Evolutionary conservation across 164 flowering plant species (phyloP), one percentile per base, ranked within the genome.

Genomic region (Protea cynaroides): DNA sequence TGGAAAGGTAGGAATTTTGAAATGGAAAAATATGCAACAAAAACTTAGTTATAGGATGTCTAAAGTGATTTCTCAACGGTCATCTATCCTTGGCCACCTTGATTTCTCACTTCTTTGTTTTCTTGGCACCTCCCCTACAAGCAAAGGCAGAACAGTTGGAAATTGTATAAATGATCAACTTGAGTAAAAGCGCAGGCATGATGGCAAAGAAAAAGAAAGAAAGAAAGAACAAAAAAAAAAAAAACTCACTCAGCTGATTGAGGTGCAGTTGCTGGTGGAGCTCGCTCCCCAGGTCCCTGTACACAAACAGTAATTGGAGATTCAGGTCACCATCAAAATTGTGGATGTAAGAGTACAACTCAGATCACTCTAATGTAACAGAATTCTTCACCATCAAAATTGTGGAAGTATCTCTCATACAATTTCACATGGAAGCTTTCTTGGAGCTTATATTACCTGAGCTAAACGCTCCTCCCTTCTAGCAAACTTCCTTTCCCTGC

Each of bases 401-500:
- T 7, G 21, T 15, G 1, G 12, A 52, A 7, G 11, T 1, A 6
- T 19, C 10, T 9, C 5, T 19, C 10, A 8, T 19, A 52, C 10
- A 8, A 19, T 2, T 40, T 52, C 19, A 11, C 23, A 54, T 11
- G 19, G 6, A 54, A 19, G 46, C 12, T 23, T 25, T 10, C 5
- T 9, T 8, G 13, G 49, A 49, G n/a, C 23, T 17, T 23, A n/a
- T 50, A 63, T 58, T 43, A 79, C 82, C 78, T 72, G 79, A 13
- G 83, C 86, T 58, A 80, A 68, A 36, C 86, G 76, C 65, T 82
- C 85, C 56, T 81, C 85, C 71, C 83, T 79, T 63, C 85, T 70
- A 13, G 85, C 85, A 69, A 62, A 29, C 76, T 81, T 81, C 58
- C 79, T 78, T 52, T 81, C 84, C 67, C 82, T 62, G 71, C 79